Evolutionary conservation across 257 asterid genomes (phyloP), one percentile per base, ranked within the genome.

Genomic region (Henckelia pumila): DNA sequence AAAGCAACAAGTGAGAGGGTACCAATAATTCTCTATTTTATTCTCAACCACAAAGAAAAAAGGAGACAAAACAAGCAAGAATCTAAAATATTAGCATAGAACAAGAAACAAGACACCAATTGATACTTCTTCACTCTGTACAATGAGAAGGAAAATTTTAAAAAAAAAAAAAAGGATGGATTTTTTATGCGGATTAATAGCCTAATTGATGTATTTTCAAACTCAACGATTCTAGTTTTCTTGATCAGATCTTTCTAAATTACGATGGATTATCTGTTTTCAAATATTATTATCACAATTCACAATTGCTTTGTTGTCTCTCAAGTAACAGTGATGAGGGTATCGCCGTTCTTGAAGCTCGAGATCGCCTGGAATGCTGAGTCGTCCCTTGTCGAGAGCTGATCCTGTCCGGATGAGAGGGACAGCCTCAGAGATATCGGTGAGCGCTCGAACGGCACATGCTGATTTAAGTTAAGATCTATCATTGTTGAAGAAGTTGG

Each of bases 361-460:
- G 84, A 55, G 53, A 68, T 69, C 64, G 49, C 71, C 64, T 66
- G 78, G 74, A 71, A 78, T 59, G 68, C 67, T 0, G 89, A 52
- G 56, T 47, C 5, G 55, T 73, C 76, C 74, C 77, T 76, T 20
- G 67, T 63, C 14, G 84, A 70, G 58, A 90, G 56, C 70, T 79
- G 95, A 70, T 64, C 78, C 47, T 75, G 80, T 21, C 80, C 88
- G 2, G 80, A 78, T 20, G 94, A 84, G 40, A 92, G 79, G 3
- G 96, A 83, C 24, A 92, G 74, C 75, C 83, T 74, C 89, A 88
- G 59, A 17, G 96, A 88, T 61, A 88, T 21, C 0, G 78, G 73
- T 3, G 83, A 49, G 29, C 85, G 79, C 73, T 83, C 95, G 10
- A 62, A 4, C 11, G 72, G 59, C n/a, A 59, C 50, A 29, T 72